These are phyloP conservation scores for Cryptococcus sp. DNA, from an alignment of 1,284 basidiomycete genomes.

Conservation along the genomic window DNA sequence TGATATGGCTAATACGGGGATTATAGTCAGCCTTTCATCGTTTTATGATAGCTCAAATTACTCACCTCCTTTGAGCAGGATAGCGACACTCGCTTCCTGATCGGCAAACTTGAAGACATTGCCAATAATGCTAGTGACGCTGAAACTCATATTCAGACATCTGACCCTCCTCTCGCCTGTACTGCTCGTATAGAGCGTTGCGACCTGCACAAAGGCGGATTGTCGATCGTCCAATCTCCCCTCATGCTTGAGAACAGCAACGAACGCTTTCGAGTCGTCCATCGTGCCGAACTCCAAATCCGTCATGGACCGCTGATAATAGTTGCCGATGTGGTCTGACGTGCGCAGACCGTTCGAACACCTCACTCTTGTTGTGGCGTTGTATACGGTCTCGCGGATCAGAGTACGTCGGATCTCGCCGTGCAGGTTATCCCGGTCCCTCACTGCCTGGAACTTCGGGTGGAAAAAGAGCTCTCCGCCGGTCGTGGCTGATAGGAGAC, in stretches of 20 bases:
- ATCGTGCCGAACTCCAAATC: slow-evolving; percentile 80
- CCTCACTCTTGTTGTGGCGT: slow-evolving; percentile 78
- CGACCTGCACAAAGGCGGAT: slow-evolving; percentile 85
- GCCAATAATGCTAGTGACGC: slow-evolving; percentile 78
- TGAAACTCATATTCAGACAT: slow-evolving; percentile 79
- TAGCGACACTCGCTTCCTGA: slow-evolving; percentile 77
- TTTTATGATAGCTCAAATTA: background rate
- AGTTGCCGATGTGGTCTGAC: slow-evolving; percentile 75
- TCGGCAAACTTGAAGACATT: slow-evolving; percentile 94
- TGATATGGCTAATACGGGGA: slow-evolving; percentile 62
- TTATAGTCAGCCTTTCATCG: background rate
- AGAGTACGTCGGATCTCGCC: slow-evolving; percentile 75
- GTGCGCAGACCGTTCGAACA: slow-evolving; percentile 82
- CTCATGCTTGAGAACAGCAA: slow-evolving; percentile 66
- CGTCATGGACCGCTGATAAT: slow-evolving; percentile 71
- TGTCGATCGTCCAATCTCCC: slow-evolving; percentile 69
- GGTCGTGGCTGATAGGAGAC: slow-evolving; percentile 69
- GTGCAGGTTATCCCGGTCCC: slow-evolving; percentile 68
- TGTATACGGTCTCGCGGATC: slow-evolving; percentile 74
- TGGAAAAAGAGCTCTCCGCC: slow-evolving; percentile 96
- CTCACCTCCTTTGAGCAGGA: slow-evolving; percentile 77
- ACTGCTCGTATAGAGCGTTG: slow-evolving; percentile 81
- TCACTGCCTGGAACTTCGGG: slow-evolving; percentile 75
- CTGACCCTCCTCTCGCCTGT: slow-evolving; percentile 82
- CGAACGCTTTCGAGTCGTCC: slow-evolving; percentile 78